Conservation (phyloP, 805 yeast species). For the Candida peoriensis region DNA sequence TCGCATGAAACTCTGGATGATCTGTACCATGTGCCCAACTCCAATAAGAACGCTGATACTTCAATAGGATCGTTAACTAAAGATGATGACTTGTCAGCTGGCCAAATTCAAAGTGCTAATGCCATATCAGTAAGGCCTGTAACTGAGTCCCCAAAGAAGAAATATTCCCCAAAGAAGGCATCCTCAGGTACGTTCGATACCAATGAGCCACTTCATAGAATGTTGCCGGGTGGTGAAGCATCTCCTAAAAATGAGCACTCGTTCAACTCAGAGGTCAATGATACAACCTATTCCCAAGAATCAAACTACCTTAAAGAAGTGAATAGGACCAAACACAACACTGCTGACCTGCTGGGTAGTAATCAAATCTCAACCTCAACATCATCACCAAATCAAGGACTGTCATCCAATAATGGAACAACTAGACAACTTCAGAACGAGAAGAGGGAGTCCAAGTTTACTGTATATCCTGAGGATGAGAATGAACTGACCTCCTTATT, state of each 20-base stretch:
- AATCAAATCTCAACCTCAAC: not conserved
- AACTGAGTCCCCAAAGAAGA: conserved; percentile 2
- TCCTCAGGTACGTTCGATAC: no score
- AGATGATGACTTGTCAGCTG: no score
- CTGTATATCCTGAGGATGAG: conserved; percentile 17
- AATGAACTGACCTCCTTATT: conserved; percentile 51
- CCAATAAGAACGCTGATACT: no score
- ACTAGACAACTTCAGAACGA: not conserved
- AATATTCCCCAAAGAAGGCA: conserved; percentile 1
- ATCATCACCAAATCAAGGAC: not conserved
- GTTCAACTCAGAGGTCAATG: conserved; percentile 11
- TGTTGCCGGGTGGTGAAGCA: not conserved
- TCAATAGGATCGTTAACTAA: no score
- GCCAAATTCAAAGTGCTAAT: conserved; percentile 1
- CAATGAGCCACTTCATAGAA: no score
- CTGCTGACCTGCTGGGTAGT: conserved; percentile 34
- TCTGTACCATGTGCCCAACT: no score
- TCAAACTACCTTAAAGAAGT: conserved; percentile 39
- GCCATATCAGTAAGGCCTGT: conserved; percentile 1
- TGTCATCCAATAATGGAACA: not conserved
- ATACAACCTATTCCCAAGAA: conserved; percentile 19
- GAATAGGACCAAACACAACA: conserved; percentile 64
- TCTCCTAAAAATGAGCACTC: conserved; percentile 5
- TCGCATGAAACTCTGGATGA: no score
- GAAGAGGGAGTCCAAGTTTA: not conserved